These are phyloP conservation scores for Saccharomycopsis guyanensis DNA, from an alignment of 805 yeast species.

Conservation along the genomic window DNA sequence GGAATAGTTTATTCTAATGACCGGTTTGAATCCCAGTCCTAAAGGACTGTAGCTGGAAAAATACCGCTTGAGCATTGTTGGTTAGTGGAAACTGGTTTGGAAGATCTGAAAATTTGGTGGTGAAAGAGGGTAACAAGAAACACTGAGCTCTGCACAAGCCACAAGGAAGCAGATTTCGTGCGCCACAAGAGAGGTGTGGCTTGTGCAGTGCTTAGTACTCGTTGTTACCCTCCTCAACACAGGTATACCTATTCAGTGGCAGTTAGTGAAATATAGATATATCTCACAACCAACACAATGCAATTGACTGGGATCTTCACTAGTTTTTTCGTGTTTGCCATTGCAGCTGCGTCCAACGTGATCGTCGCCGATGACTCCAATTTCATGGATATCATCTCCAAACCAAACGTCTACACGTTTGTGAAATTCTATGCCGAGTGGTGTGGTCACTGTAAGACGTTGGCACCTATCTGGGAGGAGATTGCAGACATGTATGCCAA, in stretches of 20 bases:
- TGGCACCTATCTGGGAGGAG: slow-evolving; percentile 84
- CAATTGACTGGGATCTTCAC: background rate
- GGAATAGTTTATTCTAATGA: background rate
- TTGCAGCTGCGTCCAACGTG: slow-evolving; percentile 23
- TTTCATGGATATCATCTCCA: slow-evolving; percentile 48
- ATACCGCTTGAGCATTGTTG: background rate
- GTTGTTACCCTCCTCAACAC: too few relatives aligned
- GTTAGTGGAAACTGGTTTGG: too few relatives aligned
- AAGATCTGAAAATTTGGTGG: background rate
- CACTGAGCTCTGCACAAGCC: background rate
- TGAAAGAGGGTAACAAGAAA: background rate
- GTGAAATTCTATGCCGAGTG: slow-evolving; percentile 79
- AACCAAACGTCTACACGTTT: slow-evolving; percentile 62
- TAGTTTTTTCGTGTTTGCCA: background rate
- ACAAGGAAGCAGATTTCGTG: background rate
- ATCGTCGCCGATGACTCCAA: slow-evolving; percentile 40
- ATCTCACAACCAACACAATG: background rate
- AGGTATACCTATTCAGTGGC: too few relatives aligned
- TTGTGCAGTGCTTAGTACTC: too few relatives aligned
- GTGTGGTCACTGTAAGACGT: slow-evolving; percentile 94
- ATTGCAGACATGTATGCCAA: slow-evolving; percentile 58
- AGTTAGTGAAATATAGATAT: too few relatives aligned
- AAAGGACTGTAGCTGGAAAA: background rate
- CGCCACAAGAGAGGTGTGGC: too few relatives aligned
- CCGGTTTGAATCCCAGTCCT: background rate